Evolutionary conservation across 768 basidiomycete genomes (phyloP).

Genomic region (Nidularia sp.): DNA sequence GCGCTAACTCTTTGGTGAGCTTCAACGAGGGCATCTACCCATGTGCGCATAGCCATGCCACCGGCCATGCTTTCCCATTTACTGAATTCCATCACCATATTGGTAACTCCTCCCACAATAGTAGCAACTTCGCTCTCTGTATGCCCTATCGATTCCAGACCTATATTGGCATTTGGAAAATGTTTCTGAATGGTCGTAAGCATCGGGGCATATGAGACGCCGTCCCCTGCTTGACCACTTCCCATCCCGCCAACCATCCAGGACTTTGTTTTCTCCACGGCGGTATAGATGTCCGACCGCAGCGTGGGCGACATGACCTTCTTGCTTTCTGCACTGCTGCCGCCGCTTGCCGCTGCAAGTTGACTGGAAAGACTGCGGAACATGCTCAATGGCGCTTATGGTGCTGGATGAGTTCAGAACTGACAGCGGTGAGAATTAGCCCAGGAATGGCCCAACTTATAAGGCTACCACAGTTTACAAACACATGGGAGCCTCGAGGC

Average conservation of each 20-base stretch:
- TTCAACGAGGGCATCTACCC: conserved; percentile 44
- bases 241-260: conserved; percentile 37
- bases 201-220: conserved; percentile 43
- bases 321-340: conserved; percentile 24
- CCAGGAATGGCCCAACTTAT: background rate
- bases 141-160: conserved; percentile 42
- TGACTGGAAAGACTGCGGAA: conserved; percentile 42
- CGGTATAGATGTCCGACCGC: conserved; percentile 46
- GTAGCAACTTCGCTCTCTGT: conserved; percentile 44
- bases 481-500: conserved; percentile 38
- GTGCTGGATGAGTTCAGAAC: background rate
- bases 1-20: conserved; percentile 28
- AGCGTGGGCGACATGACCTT: conserved; percentile 45
- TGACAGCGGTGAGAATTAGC: background rate
- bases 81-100: conserved; percentile 51
- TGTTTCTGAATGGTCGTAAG: conserved; percentile 44
- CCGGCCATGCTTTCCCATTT: conserved; percentile 55
- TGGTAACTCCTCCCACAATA: conserved; percentile 48
- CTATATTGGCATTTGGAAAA: conserved; percentile 39
- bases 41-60: conserved; percentile 52
- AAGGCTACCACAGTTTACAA: background rate
- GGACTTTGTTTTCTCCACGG: conserved; percentile 40
- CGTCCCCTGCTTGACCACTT: conserved; percentile 48
- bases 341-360: conserved; percentile 25
- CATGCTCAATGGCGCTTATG: conserved; percentile 24